phyloP scores from a whole-genome alignment of 1,284 basidiomycete genomes.

The Heterobasidion occidentale region DNA sequence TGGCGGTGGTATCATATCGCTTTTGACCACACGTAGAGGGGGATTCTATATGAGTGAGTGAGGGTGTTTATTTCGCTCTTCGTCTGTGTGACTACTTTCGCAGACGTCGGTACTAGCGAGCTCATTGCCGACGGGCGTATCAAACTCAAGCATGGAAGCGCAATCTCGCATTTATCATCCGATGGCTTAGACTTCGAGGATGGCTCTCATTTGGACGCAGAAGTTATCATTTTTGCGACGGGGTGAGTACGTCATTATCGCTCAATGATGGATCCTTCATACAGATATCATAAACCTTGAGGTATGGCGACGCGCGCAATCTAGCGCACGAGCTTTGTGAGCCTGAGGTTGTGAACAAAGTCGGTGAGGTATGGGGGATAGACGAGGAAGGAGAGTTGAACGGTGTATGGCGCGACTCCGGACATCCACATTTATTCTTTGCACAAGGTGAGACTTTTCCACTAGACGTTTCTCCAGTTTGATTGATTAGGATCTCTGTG shows the following conservation, averaged over 20 bases:
- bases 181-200: constrained; percentile 56
- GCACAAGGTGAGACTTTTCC: constrained; percentile 36
- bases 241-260: constrained; percentile 29
- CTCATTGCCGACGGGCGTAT: constrained; percentile 65
- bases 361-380: constrained; percentile 48
- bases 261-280: constrained; percentile 12
- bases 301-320: constrained; percentile 29
- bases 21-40: constrained; percentile 28
- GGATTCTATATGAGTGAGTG: constrained; percentile 35
- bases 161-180: constrained; percentile 46
- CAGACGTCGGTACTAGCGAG: constrained; percentile 58
- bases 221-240: constrained; percentile 64
- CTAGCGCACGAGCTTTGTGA: constrained; percentile 39
- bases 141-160: constrained; percentile 61
- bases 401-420: constrained; percentile 40
- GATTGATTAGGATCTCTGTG: constrained; percentile 7
- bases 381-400: constrained; percentile 50
- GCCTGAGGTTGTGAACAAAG: constrained; percentile 35
- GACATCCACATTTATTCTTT: constrained; percentile 46
- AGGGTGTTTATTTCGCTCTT: neutral
- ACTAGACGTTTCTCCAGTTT: neutral
- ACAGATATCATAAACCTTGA: constrained; percentile 14
- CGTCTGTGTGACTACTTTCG: neutral
- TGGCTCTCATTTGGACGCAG: constrained; percentile 54
- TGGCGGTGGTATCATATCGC: constrained; percentile 40